A percentile compares a stretch with the other conserved stretches of the same genome.
Evolutionary conservation across 805 yeast species (phyloP).

Genomic region (Pichia scutulata): DNA sequence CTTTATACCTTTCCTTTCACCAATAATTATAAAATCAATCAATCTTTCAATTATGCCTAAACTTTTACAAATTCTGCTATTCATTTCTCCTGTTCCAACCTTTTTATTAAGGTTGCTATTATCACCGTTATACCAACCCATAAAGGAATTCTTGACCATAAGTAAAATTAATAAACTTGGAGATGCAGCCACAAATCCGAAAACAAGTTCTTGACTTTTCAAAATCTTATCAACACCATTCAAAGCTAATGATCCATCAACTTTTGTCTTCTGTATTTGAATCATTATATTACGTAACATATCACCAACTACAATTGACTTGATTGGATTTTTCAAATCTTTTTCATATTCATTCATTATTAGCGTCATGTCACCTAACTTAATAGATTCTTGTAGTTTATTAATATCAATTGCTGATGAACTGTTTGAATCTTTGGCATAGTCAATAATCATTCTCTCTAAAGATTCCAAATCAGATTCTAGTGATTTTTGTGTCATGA

Average conservation of each 20-base stretch:
- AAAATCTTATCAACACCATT: conserved; percentile 85
- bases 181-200: conserved; percentile 82
- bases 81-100: neutral
- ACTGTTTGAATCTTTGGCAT: conserved; percentile 34
- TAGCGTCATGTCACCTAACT: conserved; percentile 69
- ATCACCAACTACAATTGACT: conserved; percentile 56
- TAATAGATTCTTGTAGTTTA: conserved; percentile 40
- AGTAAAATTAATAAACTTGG: conserved; percentile 63
- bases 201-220: conserved; percentile 88
- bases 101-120: neutral
- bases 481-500: conserved; percentile 72
- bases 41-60: conserved; percentile 17
- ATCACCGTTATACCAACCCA: conserved; percentile 10
- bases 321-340: conserved; percentile 64
- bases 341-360: conserved; percentile 75
- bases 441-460: conserved; percentile 82
- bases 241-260: conserved; percentile 86
- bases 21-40: conserved; percentile 12
- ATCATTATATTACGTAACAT: conserved; percentile 72
- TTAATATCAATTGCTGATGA: conserved; percentile 14
- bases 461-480: conserved; percentile 71
- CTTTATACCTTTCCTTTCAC: neutral
- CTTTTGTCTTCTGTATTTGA: conserved; percentile 93
- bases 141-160: conserved; percentile 30
- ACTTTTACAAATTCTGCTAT: conserved; percentile 3